Evolutionary conservation across 202 grass and related monocot genomes (phyloP), one percentile per base, ranked within the genome.

Genomic region (Panicum virgatum): DNA sequence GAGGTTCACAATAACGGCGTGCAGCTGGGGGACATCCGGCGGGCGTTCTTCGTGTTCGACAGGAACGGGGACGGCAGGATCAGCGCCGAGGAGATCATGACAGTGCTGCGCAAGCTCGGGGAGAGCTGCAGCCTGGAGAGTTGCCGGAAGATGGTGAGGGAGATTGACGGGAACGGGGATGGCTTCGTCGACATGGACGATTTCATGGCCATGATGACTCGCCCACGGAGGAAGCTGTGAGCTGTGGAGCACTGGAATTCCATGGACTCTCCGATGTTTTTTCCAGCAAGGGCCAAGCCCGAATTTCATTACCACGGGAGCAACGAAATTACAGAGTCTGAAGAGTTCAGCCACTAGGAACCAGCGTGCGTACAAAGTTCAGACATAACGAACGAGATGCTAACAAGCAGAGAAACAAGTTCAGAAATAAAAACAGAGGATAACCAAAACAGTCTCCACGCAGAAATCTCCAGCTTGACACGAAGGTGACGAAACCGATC

Each of bases 141-240:
- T 0, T 93, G 92, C 75, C 30, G 44, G 83, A 87, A 3, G 76
- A 96, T 93, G 90, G 80, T 96, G 74, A 91, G 50, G 74, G 15
- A 76, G 34, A 16, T 93, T 0, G 90, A 85, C 73, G 88, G 73
- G 75, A 85, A 96, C 57, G 53, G 66, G 9, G 73, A 95, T 48
- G 88, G 89, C 3, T 76, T 91, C 2, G 84, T 96, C 16, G 89
- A 92, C 30, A 91, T 98, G 92, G 83, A 92, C 39, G 96, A 96
- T 58, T 96, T 98, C 80, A 87, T 91, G 80, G 59, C 12, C 66
- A 98, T 98, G 90, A 98, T 98, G 92, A 95, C 92, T 65, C 77
- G 83, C 45, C 72, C 90, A 7, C 85, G 80, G 56, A 87, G 92
- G 83, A 91, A 70, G 53, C 44, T 44, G 15, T 88, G 88, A 90